Evolutionary conservation across 2,329 filamentous ascomycete species (phyloP), one percentile per base, ranked within the genome.

Genomic region (Neonectria magnoliae): DNA sequence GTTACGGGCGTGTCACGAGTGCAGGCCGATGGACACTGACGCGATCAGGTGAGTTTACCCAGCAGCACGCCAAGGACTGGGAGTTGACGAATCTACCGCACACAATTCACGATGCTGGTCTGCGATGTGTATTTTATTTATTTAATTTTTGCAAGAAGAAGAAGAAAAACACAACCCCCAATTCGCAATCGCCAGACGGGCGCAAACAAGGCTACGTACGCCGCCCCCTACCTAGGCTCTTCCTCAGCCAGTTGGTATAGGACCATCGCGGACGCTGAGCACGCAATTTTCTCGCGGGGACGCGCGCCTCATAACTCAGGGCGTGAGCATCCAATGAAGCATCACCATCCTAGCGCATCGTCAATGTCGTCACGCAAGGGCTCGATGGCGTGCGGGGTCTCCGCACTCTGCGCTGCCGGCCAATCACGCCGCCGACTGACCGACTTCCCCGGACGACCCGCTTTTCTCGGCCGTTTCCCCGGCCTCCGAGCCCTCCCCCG

Each of bases 321-420:
- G 53, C 36, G 56, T 36, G 25, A 57, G 59, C 31, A 58, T 67
- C 71, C 71, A 73, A 71, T 73, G 44, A 65, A 72, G 61, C 47
- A 60, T 61, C 42, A 36, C 14, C 20, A 51, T 60, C 60, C 53
- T 42, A 38, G 29, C 29, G 27, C 22, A 60, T 29, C 47, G 29
- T 41, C 51, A 61, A 61, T 69, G 57, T 68, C 71, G 68, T 69
- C 67, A 74, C 42, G 44, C 53, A 31, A 61, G 56, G 60, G 47
- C 31, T 41, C 41, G 53, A 73, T 73, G 68, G 70, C 71, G 71
- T 73, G 71, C 71, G 70, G 71, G 66, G 62, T 66, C 67, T 58
- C 71, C 71, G 68, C 69, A 70, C 47, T 59, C 36, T 14, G 5
- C 36, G n/a, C 10, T 22, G n/a, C 22, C 3, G 41, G 0, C 71